Conservation (phyloP, 2,329 filamentous ascomycete genomes). For the Lasiodiplodia citricola region DNA sequence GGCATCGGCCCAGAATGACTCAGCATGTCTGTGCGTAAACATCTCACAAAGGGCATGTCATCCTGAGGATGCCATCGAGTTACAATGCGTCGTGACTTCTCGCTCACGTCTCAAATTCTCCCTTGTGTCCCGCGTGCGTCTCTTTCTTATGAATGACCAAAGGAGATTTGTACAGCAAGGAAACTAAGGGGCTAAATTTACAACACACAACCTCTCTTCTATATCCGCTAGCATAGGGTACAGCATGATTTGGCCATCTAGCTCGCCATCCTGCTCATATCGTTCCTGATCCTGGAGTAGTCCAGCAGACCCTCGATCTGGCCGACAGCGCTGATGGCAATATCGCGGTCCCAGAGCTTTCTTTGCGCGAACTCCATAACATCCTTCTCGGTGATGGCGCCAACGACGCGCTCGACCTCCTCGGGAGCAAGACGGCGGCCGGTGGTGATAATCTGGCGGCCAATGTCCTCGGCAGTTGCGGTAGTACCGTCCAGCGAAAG, state of each 20-base stretch:
- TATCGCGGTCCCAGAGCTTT: conserved; percentile 97
- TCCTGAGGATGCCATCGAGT: background rate
- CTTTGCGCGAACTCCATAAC: conserved; percentile 95
- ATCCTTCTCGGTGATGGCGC: conserved; percentile 89
- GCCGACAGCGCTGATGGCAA: conserved; percentile 91
- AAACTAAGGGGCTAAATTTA: conserved; percentile 28
- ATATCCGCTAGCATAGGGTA: conserved; percentile 23
- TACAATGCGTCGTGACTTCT: background rate
- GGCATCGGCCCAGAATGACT: background rate
- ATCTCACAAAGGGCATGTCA: background rate
- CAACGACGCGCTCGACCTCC: conserved; percentile 93
- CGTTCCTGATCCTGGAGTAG: conserved; percentile 79
- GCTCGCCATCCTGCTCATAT: conserved; percentile 74
- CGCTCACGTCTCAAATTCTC: background rate
- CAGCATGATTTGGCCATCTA: conserved; percentile 14
- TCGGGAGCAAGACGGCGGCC: conserved; percentile 87
- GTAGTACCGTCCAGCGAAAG: conserved; percentile 97
- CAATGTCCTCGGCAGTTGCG: conserved; percentile 96
- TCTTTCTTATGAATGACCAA: conserved; percentile 19
- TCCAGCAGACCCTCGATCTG: conserved; percentile 83
- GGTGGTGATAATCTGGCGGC: conserved; percentile 96
- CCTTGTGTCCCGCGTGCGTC: background rate
- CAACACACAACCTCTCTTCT: conserved; percentile 26
- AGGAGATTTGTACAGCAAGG: conserved; percentile 27
- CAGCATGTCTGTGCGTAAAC: background rate